Evolutionary conservation across 2,329 filamentous ascomycete species (phyloP).

Genomic region (Lecanosticta acicola): DNA sequence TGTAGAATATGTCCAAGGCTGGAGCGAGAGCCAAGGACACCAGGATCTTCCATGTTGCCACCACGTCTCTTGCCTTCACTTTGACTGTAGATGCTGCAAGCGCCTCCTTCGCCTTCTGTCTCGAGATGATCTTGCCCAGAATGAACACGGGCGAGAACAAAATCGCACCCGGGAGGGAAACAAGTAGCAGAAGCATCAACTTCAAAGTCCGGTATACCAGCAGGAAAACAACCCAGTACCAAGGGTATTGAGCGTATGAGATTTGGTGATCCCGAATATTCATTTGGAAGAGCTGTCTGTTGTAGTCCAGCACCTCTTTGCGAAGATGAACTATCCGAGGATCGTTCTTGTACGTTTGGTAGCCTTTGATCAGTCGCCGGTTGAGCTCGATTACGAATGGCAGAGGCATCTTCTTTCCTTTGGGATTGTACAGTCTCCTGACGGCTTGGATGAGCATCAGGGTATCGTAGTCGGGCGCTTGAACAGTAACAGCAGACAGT

Average conservation of each 20-base stretch:
- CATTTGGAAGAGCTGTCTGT: constrained; percentile 76
- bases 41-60: constrained; percentile 89
- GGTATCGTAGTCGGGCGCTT: constrained; percentile 89
- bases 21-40: constrained; percentile 82
- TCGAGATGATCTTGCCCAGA: constrained; percentile 74
- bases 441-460: constrained; percentile 96
- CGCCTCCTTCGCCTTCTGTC: constrained; percentile 74
- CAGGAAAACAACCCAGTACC: constrained; percentile 66
- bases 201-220: constrained; percentile 77
- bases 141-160: constrained; percentile 88
- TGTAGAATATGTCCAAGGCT: constrained; percentile 76
- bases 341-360: constrained; percentile 87
- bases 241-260: constrained; percentile 79
- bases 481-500: constrained; percentile 82
- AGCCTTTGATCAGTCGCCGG: constrained; percentile 81
- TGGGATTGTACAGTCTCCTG: constrained; percentile 86
- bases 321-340: constrained; percentile 72
- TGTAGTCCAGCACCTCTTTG: constrained; percentile 74
- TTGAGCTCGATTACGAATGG: constrained; percentile 93
- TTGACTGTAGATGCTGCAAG: constrained; percentile 83
- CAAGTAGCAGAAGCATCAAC: constrained; percentile 67
- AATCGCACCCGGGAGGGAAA: constrained; percentile 77
- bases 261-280: constrained; percentile 92
- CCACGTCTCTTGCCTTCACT: constrained; percentile 79
- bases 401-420: constrained; percentile 85